Base-by-base conservation (phyloP, 148 eudicot species). In the Rhododendron vialii region DNA sequence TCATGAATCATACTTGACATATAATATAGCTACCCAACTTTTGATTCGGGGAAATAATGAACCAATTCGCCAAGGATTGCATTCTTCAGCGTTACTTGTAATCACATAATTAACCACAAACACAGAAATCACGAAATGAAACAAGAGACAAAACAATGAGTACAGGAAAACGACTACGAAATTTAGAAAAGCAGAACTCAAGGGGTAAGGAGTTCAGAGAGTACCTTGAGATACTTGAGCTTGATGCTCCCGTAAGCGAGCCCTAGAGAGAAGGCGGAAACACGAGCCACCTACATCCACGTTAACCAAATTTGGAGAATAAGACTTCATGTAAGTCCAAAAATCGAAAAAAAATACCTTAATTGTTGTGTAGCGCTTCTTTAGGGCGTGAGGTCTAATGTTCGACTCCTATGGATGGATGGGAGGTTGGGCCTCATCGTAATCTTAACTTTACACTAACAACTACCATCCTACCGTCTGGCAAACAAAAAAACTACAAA, bases 141-240 rank as follows among this genome's bases (percentile, higher is more conserved):
- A 43, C 28, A 11, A 22, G 48, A 45, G 33, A 43, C 17, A 69
- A 33, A 65, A 65, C 3, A 0, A 45, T 43, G 11, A 5, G 22
- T 5, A 15, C 9, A 7, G 8, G 48, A 3, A 38, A 75, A 18
- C 14, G 30, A 20, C 1, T 7, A 22, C 7, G 1, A 1, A 77
- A 8, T 41, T 36, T 45, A 8, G 50, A 43, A 41, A 78, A 43
- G n/a, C 33, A 3, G 20, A 78, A 24, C 41, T 9, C 0, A 41
- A 41, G 24, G 53, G 38, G 5, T 24, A 45, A 30, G 33, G 35
- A 69, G n/a, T 17, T 14, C 51, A 10, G n/a, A 4, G 7, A 75
- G 22, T 85, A 85, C 87, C 87, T 65, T 78, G 35, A 85, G 87
- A 80, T 85, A 85, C 87, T 85, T 85, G 83, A 85, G 87, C 87